Percentiles rank a stretch among this genome's conserved stretches.
These are phyloP conservation scores for Protostelium mycophagum DNA, from an alignment of 78 protist species.

Conservation along the genomic window DNA sequence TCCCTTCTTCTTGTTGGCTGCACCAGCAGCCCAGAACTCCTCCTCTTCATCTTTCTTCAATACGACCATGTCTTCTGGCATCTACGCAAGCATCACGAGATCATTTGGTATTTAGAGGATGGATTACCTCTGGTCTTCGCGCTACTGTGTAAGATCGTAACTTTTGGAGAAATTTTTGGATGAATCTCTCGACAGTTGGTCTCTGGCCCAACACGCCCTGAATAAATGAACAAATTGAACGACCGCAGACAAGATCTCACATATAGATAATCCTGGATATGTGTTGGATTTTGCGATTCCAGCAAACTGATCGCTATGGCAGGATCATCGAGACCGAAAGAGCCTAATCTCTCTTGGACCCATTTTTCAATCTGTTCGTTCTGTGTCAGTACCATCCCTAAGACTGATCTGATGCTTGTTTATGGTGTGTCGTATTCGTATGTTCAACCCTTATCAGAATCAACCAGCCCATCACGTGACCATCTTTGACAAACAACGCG, in stretches of 20 bases:
- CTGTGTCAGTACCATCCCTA: too few relatives aligned
- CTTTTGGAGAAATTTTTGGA: neutral
- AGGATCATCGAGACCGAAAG: neutral
- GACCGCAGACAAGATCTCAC: neutral
- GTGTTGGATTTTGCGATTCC: neutral
- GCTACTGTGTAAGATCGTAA: neutral
- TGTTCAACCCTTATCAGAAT: too few relatives aligned
- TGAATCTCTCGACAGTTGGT: neutral
- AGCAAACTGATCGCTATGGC: neutral
- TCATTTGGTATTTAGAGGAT: neutral
- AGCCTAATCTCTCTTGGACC: neutral
- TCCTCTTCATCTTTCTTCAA: neutral
- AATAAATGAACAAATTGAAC: neutral
- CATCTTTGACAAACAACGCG: too few relatives aligned
- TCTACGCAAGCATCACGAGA: neutral
- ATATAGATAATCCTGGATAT: neutral
- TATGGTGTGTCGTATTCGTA: too few relatives aligned
- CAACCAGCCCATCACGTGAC: too few relatives aligned
- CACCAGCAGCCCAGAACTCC: neutral
- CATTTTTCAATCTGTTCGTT: neutral
- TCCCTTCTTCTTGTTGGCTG: neutral
- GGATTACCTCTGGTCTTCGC: neutral
- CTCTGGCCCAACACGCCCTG: neutral
- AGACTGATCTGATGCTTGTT: too few relatives aligned
- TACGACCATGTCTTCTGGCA: neutral